Base-by-base conservation (phyloP, 2,329 filamentous ascomycete species). In the Xylariomycetidae sp. region DNA sequence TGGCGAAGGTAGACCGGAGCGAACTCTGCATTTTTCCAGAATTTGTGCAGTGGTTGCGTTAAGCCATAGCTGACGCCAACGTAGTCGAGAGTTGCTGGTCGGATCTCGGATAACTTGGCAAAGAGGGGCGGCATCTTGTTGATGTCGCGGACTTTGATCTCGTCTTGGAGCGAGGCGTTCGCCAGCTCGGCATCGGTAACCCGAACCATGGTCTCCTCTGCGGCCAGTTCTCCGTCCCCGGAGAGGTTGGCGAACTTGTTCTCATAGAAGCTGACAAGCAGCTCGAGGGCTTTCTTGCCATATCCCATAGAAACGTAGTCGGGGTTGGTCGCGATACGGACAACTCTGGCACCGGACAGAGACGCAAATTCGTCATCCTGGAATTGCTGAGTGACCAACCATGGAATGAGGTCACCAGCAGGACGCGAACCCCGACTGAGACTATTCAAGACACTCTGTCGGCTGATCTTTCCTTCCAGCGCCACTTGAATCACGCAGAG, bases 351-450 rank as follows among this genome's bases (percentile, higher is more conserved):
- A 35, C 92, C 93, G 10, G 90, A 96, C 1, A 98, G 72, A 25
- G 85, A 82, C 10, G 90, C 92, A 56, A 98, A 98, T 46, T 95
- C 88, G 46, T 94, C 87, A 50, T 98, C 92, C 55, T 96, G 92
- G 67, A 95, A 98, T 57, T 98, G 92, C 57, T 96, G 89, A 57
- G 87, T 94, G 42, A 98, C 85, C 19, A 96, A 74, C 92, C 92
- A 98, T 1, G 92, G 92, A 37, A 98, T 98, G 34, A 98, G 66
- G 59, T 98, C 92, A 50, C 92, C 92, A 24, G 85, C 80, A 2
- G 90, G 87, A 47, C 92, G 74, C 56, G 92, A 85, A 23, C 92
- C 93, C 56, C 92, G 77, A 50, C 85, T 90, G 43, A 98, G 65
- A 57, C 85, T 85, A 61, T 87, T 93, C 38, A 95, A 67, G 4